Percentiles rank a stretch among this genome's conserved stretches.
Evolutionary conservation across 495 filamentous ascomycete species (phyloP).

Genomic region (Penicillium lividum): DNA sequence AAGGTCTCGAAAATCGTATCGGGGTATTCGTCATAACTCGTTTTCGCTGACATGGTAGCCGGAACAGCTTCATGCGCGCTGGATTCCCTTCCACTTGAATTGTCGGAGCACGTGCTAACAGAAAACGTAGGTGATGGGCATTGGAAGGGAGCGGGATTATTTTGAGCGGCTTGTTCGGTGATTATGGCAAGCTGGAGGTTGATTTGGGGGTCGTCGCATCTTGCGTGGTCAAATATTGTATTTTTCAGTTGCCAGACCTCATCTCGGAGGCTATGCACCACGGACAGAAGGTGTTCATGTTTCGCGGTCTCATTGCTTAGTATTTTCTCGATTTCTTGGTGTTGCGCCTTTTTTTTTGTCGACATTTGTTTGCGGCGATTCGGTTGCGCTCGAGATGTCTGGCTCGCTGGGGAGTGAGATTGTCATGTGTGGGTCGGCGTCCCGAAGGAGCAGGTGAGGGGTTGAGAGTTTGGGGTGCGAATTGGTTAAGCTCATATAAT

Average conservation of each 20-base stretch:
- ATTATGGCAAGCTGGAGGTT: constrained; percentile 22
- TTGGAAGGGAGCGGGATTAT: neutral
- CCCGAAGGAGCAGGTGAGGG: constrained; percentile 1
- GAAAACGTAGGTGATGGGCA: constrained; percentile 16
- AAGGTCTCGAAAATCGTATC: constrained; percentile 23
- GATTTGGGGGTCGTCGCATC: constrained; percentile 25
- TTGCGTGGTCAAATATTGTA: constrained; percentile 25
- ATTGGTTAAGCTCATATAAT: neutral
- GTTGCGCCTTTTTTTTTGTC: constrained; percentile 25
- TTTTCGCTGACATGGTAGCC: neutral
- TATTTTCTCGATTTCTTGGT: constrained; percentile 19
- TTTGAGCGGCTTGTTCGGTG: constrained; percentile 12
- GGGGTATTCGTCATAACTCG: neutral
- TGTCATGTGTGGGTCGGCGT: neutral
- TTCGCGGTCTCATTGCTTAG: constrained; percentile 22
- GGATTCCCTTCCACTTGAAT: constrained; percentile 6
- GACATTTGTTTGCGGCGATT: constrained; percentile 32
- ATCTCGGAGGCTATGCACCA: constrained; percentile 20
- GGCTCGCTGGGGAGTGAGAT: constrained; percentile 21
- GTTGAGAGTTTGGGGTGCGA: neutral
- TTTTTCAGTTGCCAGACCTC: constrained; percentile 29
- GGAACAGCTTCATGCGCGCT: neutral
- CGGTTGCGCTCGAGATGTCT: constrained; percentile 30
- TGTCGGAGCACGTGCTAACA: constrained; percentile 17
- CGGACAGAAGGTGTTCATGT: constrained; percentile 19